A percentile compares a stretch with the other conserved stretches of the same genome.
Conservation (phyloP, 768 basidiomycete species). For the Pleurotus tuber-regium region DNA sequence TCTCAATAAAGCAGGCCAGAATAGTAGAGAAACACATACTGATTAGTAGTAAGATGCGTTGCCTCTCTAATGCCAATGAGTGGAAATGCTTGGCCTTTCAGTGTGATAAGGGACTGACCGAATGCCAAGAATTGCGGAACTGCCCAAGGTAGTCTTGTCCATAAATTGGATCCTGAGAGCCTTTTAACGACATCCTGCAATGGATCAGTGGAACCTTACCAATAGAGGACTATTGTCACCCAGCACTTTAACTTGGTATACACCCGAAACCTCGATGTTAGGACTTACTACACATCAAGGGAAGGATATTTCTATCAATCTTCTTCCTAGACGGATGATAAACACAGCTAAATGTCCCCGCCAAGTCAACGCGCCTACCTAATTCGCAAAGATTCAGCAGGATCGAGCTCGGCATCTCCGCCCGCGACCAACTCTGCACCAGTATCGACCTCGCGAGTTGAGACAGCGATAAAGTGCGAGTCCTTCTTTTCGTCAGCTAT, state of each 20-base stretch:
- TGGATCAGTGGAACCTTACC: slow-evolving; percentile 28
- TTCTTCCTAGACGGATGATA: slow-evolving; percentile 37
- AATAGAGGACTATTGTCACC: slow-evolving; percentile 46
- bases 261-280: neutral
- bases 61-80: slow-evolving; percentile 37
- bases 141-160: slow-evolving; percentile 74
- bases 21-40: slow-evolving; percentile 38
- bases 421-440: slow-evolving; percentile 57
- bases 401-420: slow-evolving; percentile 41
- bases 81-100: neutral
- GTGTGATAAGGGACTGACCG: slow-evolving; percentile 37
- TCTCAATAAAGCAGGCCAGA: neutral
- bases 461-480: slow-evolving; percentile 34
- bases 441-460: slow-evolving; percentile 54
- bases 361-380: slow-evolving; percentile 46
- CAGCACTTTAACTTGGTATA: slow-evolving; percentile 2
- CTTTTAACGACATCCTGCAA: neutral
- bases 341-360: too few species aligned
- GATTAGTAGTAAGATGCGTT: slow-evolving; percentile 60
- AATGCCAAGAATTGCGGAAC: slow-evolving; percentile 69
- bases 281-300: slow-evolving; percentile 68
- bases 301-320: slow-evolving; percentile 66
- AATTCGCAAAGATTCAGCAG: slow-evolving; percentile 48
- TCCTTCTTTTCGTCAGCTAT: slow-evolving; percentile 26
- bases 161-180: slow-evolving; percentile 69